These are phyloP conservation scores for Ascomycota sp. DNA, from an alignment of 2,329 filamentous ascomycete species.

Conservation along the genomic window DNA sequence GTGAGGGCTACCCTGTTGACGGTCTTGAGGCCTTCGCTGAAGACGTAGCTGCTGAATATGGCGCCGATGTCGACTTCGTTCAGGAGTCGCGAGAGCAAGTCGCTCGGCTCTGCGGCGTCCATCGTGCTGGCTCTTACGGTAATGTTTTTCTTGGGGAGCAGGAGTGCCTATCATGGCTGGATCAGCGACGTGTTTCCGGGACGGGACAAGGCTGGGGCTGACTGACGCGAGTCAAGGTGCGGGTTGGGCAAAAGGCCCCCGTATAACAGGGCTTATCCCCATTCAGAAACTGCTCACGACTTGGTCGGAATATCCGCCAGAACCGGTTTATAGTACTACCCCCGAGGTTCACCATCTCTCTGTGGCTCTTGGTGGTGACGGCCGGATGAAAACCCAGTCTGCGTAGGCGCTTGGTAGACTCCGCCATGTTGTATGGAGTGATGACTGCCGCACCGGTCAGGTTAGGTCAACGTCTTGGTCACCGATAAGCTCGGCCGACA, in stretches of 20 bases:
- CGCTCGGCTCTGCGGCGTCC: too few relatives aligned
- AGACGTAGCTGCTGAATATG: conserved; percentile 3
- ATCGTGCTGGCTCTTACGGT: too few relatives aligned
- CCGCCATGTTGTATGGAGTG: conserved; percentile 3
- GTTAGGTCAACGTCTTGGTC: too few relatives aligned
- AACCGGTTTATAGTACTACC: neutral
- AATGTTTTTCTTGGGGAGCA: neutral
- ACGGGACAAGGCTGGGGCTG: neutral
- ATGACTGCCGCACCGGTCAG: too few relatives aligned
- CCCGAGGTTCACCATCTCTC: conserved; percentile 1
- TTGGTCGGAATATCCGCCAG: neutral
- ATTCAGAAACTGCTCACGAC: too few relatives aligned
- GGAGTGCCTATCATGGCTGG: too few relatives aligned
- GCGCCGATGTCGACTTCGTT: conserved; percentile 5
- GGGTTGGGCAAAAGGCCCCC: too few relatives aligned
- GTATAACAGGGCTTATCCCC: too few relatives aligned
- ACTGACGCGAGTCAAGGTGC: too few relatives aligned
- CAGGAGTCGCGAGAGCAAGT: conserved; percentile 1
- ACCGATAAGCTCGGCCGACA: too few relatives aligned
- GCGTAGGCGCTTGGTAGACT: conserved; percentile 3
- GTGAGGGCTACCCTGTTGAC: conserved; percentile 6
- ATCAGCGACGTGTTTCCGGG: too few relatives aligned
- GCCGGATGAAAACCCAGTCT: conserved; percentile 4
- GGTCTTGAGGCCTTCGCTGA: conserved; percentile 6
- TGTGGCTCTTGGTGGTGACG: conserved; percentile 3